Percentiles rank a stretch among this genome's conserved stretches.
phyloP scores from a whole-genome alignment of 371 early-diverging fungal species.

The Mucor racemosus region DNA sequence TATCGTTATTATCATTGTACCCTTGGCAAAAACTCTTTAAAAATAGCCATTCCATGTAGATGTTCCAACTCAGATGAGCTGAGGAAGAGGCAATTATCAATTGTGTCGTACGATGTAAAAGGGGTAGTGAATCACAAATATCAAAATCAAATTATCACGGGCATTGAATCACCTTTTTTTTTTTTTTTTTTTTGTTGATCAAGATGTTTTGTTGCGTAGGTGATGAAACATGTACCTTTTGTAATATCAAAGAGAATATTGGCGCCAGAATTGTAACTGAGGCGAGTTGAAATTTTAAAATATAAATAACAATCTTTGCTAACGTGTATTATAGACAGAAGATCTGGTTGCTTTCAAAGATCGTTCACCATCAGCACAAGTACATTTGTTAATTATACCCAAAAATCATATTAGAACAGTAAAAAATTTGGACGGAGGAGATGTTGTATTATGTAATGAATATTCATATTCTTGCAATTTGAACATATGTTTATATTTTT shows the following conservation, averaged over 20 bases:
- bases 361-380: conserved; percentile 56
- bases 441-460: conserved; percentile 56
- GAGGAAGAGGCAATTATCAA: too few species aligned
- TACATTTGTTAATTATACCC: conserved; percentile 64
- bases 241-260: conserved; percentile 14
- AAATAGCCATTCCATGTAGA: too few species aligned
- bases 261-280: conserved; percentile 18
- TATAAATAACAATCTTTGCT: too few species aligned
- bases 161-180: conserved; percentile 1
- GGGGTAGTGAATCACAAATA: background rate
- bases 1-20: too few species aligned
- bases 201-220: conserved; percentile 17
- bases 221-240: conserved; percentile 20
- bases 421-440: conserved; percentile 39
- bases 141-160: background rate
- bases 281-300: conserved; percentile 4
- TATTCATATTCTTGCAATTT: background rate
- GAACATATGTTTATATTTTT: background rate
- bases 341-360: conserved; percentile 62
- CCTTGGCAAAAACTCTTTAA: too few species aligned
- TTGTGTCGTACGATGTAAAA: too few species aligned
- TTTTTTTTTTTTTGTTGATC: background rate
- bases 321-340: conserved; percentile 42
- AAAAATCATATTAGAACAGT: conserved; percentile 51
- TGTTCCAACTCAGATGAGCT: too few species aligned